A percentile compares a stretch with the other conserved stretches of the same genome.
Conservation (phyloP, 352 stramenopile genomes). For the Globisporangium nagaii region DNA sequence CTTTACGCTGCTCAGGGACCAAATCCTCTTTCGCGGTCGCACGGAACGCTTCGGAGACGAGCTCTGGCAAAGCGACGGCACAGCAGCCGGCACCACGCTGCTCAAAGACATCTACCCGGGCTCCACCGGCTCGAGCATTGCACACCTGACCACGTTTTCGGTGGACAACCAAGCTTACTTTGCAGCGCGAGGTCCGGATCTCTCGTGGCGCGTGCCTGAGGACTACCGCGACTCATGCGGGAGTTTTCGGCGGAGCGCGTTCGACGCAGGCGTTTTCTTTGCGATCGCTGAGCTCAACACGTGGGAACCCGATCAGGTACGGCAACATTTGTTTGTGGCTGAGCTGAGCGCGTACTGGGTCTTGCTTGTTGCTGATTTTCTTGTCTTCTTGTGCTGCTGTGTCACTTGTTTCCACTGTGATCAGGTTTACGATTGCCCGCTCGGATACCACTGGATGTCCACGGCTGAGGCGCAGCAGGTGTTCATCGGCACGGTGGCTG, state of each 20-base stretch:
- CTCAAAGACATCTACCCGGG: conserved; percentile 66
- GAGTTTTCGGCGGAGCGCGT: conserved; percentile 59
- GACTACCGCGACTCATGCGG: conserved; percentile 58
- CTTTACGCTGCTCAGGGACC: conserved; percentile 10
- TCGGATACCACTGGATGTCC: conserved; percentile 77
- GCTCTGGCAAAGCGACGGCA: conserved; percentile 81
- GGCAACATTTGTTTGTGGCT: background rate
- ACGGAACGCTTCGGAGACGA: conserved; percentile 29
- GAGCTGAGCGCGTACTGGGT: no score
- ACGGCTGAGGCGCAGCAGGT: conserved; percentile 52
- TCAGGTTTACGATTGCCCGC: conserved; percentile 83
- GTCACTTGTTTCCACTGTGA: background rate
- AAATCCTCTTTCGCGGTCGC: conserved; percentile 30
- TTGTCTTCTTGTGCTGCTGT: background rate
- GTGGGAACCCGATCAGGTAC: conserved; percentile 59
- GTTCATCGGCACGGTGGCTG: conserved; percentile 32
- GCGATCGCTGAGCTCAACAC: conserved; percentile 52
- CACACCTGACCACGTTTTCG: conserved; percentile 45
- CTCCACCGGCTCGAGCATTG: conserved; percentile 16
- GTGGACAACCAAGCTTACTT: conserved; percentile 76
- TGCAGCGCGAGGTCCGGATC: conserved; percentile 55
- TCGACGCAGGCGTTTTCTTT: conserved; percentile 53
- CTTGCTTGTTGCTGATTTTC: background rate
- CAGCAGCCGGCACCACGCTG: conserved; percentile 41
- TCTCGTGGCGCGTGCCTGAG: conserved; percentile 43